Conservation (phyloP, 129 eudicot genomes). For the Helichrysum umbraculigerum region DNA sequence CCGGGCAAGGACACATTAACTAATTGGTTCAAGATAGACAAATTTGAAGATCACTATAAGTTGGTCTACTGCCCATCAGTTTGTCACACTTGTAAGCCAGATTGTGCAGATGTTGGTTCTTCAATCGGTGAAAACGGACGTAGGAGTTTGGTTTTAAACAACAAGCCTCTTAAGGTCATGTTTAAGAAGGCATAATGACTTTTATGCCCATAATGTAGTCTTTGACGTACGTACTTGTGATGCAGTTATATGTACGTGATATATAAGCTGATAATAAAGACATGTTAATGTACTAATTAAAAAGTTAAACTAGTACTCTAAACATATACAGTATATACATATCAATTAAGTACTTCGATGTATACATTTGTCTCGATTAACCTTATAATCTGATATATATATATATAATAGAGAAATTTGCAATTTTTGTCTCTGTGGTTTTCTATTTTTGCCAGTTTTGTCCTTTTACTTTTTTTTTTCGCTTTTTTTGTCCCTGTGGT, state of each 20-base stretch:
- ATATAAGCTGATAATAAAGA: not conserved
- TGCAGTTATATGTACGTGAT: not conserved
- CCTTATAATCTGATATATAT: no score
- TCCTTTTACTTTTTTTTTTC: no score
- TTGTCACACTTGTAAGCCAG: conserved; percentile 16
- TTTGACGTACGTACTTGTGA: not conserved
- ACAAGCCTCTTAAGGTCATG: conserved; percentile 5
- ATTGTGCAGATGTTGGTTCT: conserved; percentile 19
- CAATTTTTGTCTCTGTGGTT: no score
- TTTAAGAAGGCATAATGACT: conserved; percentile 7
- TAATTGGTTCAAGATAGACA: conserved; percentile 29
- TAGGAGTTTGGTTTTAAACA: not conserved
- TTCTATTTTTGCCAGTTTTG: no score
- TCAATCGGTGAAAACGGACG: conserved; percentile 12
- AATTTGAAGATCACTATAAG: conserved; percentile 14
- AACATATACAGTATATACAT: no score
- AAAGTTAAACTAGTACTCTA: no score
- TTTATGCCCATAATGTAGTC: not conserved
- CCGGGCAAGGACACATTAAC: conserved; percentile 12
- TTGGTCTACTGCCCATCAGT: conserved; percentile 23
- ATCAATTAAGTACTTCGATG: no score
- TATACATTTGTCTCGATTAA: no score
- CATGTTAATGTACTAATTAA: not conserved
- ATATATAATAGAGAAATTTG: no score
- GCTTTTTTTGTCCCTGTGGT: no score